These are phyloP conservation scores for Zygosaccharomyces sapae DNA, from an alignment of 1,139 yeast genomes.

Conservation along the genomic window DNA sequence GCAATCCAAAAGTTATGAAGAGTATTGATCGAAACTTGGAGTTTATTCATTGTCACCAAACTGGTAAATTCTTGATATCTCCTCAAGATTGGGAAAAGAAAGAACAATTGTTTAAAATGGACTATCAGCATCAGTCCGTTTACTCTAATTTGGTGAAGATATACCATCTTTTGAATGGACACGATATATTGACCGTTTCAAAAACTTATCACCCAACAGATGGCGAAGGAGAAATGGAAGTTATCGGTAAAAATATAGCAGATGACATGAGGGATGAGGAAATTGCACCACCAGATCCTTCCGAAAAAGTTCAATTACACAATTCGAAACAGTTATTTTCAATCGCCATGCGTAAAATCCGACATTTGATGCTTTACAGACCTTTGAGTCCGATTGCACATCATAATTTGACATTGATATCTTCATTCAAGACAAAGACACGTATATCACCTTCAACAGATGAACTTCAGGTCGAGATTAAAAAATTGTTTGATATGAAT, in stretches of 20 bases:
- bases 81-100: constrained; percentile 9
- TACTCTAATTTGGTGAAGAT: constrained; percentile 15
- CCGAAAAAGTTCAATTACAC: constrained; percentile 2
- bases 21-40: constrained; percentile 32
- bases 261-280: constrained; percentile 2
- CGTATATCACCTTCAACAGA: constrained; percentile 25
- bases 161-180: constrained; percentile 14
- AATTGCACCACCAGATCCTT: neutral
- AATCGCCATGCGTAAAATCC: constrained; percentile 40
- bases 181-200: constrained; percentile 13
- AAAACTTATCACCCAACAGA: constrained; percentile 8
- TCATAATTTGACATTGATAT: constrained; percentile 30
- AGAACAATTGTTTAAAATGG: constrained; percentile 15
- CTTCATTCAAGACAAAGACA: constrained; percentile 21
- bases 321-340: constrained; percentile 38
- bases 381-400: constrained; percentile 39
- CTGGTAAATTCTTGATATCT: constrained; percentile 21
- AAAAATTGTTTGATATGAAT: constrained; percentile 39
- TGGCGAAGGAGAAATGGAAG: constrained; percentile 1
- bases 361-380: constrained; percentile 40
- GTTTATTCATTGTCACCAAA: constrained; percentile 33
- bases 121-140: constrained; percentile 12
- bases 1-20: constrained; percentile 35
- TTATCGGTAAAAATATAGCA: neutral
- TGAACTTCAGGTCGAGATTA: constrained; percentile 26